phyloP scores from a whole-genome alignment of 2,329 filamentous ascomycete genomes.

The Verticillium klebahnii region DNA sequence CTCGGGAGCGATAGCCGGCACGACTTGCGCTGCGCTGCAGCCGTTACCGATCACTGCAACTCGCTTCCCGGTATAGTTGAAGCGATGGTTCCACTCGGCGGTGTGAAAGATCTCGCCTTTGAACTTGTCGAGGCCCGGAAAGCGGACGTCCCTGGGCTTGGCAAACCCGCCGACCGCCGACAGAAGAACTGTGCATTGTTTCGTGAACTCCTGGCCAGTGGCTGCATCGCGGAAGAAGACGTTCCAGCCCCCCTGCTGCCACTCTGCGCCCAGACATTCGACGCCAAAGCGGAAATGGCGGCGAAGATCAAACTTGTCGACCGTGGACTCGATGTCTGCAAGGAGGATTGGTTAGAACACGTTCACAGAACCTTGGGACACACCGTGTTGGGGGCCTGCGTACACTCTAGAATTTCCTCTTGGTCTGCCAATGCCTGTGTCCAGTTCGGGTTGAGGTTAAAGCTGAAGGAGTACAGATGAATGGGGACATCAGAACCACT shows the following conservation, averaged over 20 bases:
- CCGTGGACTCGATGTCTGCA: constrained; percentile 12
- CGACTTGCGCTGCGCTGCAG: constrained; percentile 28
- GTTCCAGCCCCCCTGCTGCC: constrained; percentile 15
- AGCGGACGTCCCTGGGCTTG: constrained; percentile 17
- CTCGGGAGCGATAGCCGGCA: constrained; percentile 24
- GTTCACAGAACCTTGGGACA: not conserved
- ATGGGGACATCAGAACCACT: constrained; percentile 25
- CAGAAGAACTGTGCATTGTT: constrained; percentile 16
- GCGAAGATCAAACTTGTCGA: constrained; percentile 17
- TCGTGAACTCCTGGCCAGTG: constrained; percentile 12
- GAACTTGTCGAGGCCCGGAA: constrained; percentile 24
- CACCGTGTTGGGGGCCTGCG: constrained; percentile 1
- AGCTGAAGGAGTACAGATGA: constrained; percentile 37
- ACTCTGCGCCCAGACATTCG: constrained; percentile 17
- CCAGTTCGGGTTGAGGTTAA: constrained; percentile 34
- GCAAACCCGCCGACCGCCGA: constrained; percentile 22
- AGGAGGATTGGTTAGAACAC: not conserved
- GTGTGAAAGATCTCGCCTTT: constrained; percentile 29
- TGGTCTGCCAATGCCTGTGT: constrained; percentile 26
- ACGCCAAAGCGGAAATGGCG: constrained; percentile 14
- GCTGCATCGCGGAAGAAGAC: constrained; percentile 14
- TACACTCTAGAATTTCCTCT: constrained; percentile 27
- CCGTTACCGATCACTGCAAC: constrained; percentile 32
- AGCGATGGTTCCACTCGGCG: constrained; percentile 25
- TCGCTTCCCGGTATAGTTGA: constrained; percentile 21